A percentile compares a stretch with the other conserved stretches of the same genome.
Conservation (phyloP, 2,329 filamentous ascomycete species). For the Macrophomina tecta region DNA sequence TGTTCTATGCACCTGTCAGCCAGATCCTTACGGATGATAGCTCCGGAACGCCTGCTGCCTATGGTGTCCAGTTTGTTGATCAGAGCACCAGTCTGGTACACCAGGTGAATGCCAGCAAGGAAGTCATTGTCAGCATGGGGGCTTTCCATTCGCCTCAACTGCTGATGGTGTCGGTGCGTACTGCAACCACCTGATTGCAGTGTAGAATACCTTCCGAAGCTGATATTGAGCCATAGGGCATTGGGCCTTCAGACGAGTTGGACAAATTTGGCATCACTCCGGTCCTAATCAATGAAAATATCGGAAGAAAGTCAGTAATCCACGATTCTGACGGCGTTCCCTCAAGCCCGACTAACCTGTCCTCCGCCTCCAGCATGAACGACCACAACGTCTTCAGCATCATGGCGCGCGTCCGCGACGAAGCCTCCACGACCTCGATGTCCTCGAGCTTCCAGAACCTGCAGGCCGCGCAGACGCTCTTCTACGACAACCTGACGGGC, state of each 20-base stretch:
- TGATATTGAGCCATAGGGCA: slow-evolving; percentile 6
- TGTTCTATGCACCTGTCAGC: slow-evolving; percentile 38
- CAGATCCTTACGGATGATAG: slow-evolving; percentile 33
- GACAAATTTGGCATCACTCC: slow-evolving; percentile 31
- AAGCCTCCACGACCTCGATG: slow-evolving; percentile 36
- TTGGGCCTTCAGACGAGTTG: slow-evolving; percentile 21
- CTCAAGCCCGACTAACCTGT: neutral
- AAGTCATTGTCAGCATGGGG: slow-evolving; percentile 42
- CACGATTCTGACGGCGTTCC: neutral
- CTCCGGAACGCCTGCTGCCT: slow-evolving; percentile 31
- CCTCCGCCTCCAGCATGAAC: slow-evolving; percentile 30
- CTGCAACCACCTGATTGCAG: neutral
- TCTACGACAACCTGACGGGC: slow-evolving; percentile 38
- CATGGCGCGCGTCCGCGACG: slow-evolving; percentile 36
- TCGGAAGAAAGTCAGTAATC: slow-evolving; percentile 37
- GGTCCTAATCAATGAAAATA: slow-evolving; percentile 40
- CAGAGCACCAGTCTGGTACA: slow-evolving; percentile 35
- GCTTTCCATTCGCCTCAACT: slow-evolving; percentile 40
- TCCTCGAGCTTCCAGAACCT: slow-evolving; percentile 35
- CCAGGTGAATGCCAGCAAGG: slow-evolving; percentile 39
- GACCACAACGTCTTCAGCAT: slow-evolving; percentile 38
- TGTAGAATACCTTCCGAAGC: slow-evolving; percentile 7
- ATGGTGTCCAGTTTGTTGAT: slow-evolving; percentile 38
- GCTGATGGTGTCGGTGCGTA: slow-evolving; percentile 40
- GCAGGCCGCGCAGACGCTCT: slow-evolving; percentile 36